phyloP scores from a whole-genome alignment of 805 yeast species.

The Nakazawaea pomicola region DNA sequence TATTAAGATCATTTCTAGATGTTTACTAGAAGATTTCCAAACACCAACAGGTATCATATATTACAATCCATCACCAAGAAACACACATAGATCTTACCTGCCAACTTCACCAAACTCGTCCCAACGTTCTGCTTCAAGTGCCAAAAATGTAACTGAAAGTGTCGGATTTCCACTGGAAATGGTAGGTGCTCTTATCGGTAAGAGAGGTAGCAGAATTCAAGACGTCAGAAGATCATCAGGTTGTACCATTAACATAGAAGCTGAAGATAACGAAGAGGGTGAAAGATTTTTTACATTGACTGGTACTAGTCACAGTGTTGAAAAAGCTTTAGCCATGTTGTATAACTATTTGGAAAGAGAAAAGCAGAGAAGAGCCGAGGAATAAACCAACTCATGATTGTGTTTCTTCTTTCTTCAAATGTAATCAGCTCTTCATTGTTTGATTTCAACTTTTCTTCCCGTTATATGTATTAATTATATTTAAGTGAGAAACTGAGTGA shows the following conservation, averaged over 20 bases:
- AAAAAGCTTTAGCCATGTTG: constrained; percentile 50
- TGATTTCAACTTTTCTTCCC: not conserved
- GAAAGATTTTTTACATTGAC: constrained; percentile 68
- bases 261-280: constrained; percentile 57
- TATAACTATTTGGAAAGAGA: constrained; percentile 56
- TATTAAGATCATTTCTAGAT: constrained; percentile 55
- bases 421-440: no score
- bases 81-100: constrained; percentile 4
- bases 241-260: constrained; percentile 72
- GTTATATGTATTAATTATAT: constrained; percentile 1
- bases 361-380: constrained; percentile 31
- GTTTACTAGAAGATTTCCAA: constrained; percentile 70
- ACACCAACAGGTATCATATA: constrained; percentile 58
- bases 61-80: constrained; percentile 46
- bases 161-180: constrained; percentile 68
- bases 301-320: constrained; percentile 53
- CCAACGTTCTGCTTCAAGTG: constrained; percentile 8
- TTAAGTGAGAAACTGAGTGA: not conserved
- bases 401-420: not conserved
- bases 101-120: constrained; percentile 7
- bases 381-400: not conserved
- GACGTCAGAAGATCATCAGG: constrained; percentile 77
- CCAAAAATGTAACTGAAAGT: constrained; percentile 28
- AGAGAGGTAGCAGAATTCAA: constrained; percentile 79
- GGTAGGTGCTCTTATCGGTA: constrained; percentile 89